Conservation (phyloP, 2,329 filamentous ascomycete genomes). For the Ceratocystis albifundus region DNA sequence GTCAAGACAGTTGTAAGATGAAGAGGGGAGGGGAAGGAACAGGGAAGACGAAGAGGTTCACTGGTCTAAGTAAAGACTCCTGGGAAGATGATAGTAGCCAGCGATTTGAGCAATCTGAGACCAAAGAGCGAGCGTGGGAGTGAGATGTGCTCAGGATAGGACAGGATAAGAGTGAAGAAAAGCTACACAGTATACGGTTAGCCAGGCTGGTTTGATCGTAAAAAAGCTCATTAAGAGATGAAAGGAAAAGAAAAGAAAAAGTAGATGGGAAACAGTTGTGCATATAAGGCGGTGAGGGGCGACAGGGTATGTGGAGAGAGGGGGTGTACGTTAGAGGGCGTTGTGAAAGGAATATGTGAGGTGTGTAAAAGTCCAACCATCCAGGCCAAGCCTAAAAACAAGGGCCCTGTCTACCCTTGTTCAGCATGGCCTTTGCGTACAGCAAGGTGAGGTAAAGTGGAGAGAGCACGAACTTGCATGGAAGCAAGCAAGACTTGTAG, state of each 20-base stretch:
- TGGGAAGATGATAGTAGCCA: constrained; percentile 1
- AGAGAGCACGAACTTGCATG: constrained; percentile 5
- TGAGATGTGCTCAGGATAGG: not conserved
- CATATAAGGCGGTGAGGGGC: constrained; percentile 12
- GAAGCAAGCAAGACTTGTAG: not conserved
- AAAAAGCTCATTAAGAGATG: constrained; percentile 1
- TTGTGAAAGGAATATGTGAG: not conserved
- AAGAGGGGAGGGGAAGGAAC: not conserved
- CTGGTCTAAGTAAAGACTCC: not conserved
- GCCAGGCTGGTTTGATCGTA: not conserved
- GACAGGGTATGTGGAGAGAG: constrained; percentile 1
- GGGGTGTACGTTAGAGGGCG: not conserved
- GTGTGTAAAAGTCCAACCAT: constrained; percentile 1
- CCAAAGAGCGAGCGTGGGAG: not conserved
- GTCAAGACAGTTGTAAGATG: not conserved
- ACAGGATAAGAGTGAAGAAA: not conserved
- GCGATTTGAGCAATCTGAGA: not conserved
- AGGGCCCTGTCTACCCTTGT: constrained; percentile 5
- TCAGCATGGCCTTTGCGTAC: constrained; percentile 6
- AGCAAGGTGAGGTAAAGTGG: not conserved
- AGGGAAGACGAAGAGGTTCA: not conserved
- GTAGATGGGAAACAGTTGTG: constrained; percentile 1
- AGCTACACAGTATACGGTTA: constrained; percentile 9
- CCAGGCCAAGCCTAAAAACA: constrained; percentile 7
- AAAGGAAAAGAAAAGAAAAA: constrained; percentile 7